Evolutionary conservation across 768 basidiomycete genomes (phyloP).

Genomic region (Mycena venus): DNA sequence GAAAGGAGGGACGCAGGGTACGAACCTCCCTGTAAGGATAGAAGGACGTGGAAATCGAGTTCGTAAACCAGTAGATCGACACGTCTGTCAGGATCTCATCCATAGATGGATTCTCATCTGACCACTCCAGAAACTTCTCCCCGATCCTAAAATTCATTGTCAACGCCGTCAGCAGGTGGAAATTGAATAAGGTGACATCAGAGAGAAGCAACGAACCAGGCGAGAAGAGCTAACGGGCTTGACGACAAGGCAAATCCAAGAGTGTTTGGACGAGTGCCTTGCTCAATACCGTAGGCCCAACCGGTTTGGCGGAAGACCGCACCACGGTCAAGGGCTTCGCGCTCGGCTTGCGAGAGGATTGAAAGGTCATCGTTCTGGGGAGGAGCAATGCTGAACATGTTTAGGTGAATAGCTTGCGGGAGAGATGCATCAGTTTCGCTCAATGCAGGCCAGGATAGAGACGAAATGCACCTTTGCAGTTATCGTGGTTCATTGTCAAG

Average conservation of each 20-base stretch:
- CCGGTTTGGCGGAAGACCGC: conserved; percentile 17
- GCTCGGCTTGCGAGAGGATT: conserved; percentile 21
- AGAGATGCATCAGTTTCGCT: conserved; percentile 8
- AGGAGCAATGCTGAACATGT: conserved; percentile 13
- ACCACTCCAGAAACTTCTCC: conserved; percentile 21
- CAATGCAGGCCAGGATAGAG: conserved; percentile 3
- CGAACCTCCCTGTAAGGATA: conserved; percentile 23
- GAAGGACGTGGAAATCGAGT: conserved; percentile 22
- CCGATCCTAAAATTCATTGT: conserved; percentile 20
- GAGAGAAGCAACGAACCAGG: conserved; percentile 19
- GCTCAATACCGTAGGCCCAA: conserved; percentile 18
- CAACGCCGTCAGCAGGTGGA: conserved; percentile 13
- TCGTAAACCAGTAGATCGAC: conserved; percentile 23
- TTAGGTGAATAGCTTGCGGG: conserved; percentile 18
- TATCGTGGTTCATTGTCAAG: conserved; percentile 16
- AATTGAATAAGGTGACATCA: conserved; percentile 16
- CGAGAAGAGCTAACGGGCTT: conserved; percentile 20
- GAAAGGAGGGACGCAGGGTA: not conserved
- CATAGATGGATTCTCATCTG: conserved; percentile 21
- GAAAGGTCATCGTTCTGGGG: conserved; percentile 16
- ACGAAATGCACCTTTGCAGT: conserved; percentile 15
- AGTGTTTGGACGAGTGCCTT: conserved; percentile 22
- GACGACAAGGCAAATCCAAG: conserved; percentile 24
- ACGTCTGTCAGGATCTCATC: conserved; percentile 21
- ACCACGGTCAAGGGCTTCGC: conserved; percentile 19